phyloP scores from a whole-genome alignment of 75 land plant species.

The Picea sitchensis region DNA sequence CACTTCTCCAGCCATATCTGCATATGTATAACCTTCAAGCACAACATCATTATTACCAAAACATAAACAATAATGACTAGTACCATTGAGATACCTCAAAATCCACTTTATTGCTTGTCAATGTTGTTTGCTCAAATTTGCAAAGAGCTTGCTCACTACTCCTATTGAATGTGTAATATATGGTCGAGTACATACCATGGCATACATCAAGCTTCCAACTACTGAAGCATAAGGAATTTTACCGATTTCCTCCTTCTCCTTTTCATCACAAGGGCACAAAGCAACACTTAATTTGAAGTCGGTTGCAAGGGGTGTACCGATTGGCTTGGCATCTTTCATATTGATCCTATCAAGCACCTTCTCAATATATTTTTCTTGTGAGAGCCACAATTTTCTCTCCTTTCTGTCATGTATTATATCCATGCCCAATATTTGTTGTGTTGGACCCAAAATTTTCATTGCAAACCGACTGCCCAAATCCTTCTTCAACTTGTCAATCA shows the following conservation, averaged over 20 bases:
- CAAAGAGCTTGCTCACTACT: too few species aligned
- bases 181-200: too few species aligned
- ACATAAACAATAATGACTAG: too few species aligned
- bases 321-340: conserved; percentile 9
- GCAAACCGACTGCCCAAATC: neutral
- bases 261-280: conserved; percentile 3
- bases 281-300: conserved; percentile 6
- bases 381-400: conserved; percentile 3
- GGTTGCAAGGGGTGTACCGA: conserved; percentile 7
- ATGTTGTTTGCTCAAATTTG: too few species aligned
- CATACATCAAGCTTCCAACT: conserved; percentile 11
- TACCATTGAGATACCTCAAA: too few species aligned
- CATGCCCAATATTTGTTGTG: conserved; percentile 13
- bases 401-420: conserved; percentile 6
- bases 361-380: conserved; percentile 10
- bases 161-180: too few species aligned
- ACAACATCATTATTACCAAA: too few species aligned
- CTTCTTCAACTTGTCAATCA: conserved; percentile 17
- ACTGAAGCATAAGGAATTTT: conserved; percentile 6
- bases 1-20: too few species aligned
- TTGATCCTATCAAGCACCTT: neutral
- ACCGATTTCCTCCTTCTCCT: conserved; percentile 11
- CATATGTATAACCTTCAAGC: too few species aligned
- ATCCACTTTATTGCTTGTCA: too few species aligned
- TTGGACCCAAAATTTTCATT: conserved; percentile 10